A percentile compares a stretch with the other conserved stretches of the same genome.
Evolutionary conservation across 2,329 filamentous ascomycete species (phyloP).

Genomic region (Hymenotorrendiella dingleyae): DNA sequence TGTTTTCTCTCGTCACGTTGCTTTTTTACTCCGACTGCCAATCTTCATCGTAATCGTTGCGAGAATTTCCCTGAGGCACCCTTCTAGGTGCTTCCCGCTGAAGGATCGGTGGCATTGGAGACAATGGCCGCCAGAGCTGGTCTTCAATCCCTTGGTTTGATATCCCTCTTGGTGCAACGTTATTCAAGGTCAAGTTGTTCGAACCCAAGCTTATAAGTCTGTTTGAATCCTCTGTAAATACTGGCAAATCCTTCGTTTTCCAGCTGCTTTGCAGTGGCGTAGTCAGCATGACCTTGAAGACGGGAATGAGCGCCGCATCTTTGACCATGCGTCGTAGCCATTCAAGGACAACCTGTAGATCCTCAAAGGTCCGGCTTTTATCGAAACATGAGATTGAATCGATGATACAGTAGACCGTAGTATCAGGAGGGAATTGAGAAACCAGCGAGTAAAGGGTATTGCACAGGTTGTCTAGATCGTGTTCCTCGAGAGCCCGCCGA

Average conservation of each 20-base stretch:
- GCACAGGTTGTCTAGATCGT: not conserved
- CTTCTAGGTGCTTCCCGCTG: not conserved
- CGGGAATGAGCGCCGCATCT: not conserved
- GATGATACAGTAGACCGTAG: not conserved
- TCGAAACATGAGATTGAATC: not conserved
- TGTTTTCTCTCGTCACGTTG: too few species aligned
- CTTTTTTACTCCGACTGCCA: not conserved
- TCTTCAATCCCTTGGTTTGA: not conserved
- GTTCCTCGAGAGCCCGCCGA: not conserved
- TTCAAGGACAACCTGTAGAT: not conserved
- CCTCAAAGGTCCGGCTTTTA: not conserved
- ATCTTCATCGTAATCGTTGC: not conserved
- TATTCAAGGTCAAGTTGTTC: not conserved
- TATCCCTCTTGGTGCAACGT: not conserved
- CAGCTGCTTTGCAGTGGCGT: not conserved
- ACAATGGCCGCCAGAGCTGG: not conserved
- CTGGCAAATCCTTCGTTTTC: not conserved
- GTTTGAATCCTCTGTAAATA: not conserved
- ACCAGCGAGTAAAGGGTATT: not conserved
- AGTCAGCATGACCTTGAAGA: not conserved
- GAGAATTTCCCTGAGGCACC: too few species aligned
- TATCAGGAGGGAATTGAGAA: not conserved
- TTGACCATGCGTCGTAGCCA: not conserved
- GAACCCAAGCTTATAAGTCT: not conserved
- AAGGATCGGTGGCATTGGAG: not conserved